These are phyloP conservation scores for Leishmania aethiopica DNA, from an alignment of 208 protist genomes.

Conservation along the genomic window DNA sequence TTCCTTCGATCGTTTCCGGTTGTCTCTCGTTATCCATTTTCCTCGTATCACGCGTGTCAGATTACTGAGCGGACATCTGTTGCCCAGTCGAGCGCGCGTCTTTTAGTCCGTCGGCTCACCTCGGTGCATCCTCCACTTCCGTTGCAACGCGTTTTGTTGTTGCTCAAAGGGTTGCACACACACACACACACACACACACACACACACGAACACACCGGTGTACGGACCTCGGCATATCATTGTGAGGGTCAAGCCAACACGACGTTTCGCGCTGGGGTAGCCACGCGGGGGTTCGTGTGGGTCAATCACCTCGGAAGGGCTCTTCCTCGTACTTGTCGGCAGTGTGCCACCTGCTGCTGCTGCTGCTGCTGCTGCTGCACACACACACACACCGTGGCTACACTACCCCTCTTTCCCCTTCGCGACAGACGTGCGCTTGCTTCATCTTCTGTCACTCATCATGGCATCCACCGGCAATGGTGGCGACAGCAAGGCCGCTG, in stretches of 20 bases:
- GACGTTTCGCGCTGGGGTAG: neutral
- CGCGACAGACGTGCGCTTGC: neutral
- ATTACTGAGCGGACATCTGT: neutral
- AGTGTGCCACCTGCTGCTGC: neutral
- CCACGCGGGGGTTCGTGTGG: neutral
- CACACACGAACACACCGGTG: neutral
- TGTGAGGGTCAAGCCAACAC: neutral
- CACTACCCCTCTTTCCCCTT: neutral
- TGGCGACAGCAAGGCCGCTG: neutral
- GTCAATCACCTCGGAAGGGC: neutral
- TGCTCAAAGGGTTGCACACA: neutral
- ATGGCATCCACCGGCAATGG: neutral
- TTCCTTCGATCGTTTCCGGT: neutral
- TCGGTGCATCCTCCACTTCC: neutral
- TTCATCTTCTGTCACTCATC: neutral
- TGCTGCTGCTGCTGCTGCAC: neutral
- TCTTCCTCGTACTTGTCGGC: neutral
- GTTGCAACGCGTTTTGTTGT: neutral
- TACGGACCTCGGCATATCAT: neutral
- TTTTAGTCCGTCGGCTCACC: neutral
- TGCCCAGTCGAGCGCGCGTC: neutral
- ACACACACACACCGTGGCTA: neutral
- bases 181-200: neutral
- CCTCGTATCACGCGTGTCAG: neutral
- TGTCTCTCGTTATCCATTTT: neutral